A percentile compares a stretch with the other conserved stretches of the same genome.
Evolutionary conservation across 805 yeast species (phyloP).

Genomic region (Starmera pachycereana): DNA sequence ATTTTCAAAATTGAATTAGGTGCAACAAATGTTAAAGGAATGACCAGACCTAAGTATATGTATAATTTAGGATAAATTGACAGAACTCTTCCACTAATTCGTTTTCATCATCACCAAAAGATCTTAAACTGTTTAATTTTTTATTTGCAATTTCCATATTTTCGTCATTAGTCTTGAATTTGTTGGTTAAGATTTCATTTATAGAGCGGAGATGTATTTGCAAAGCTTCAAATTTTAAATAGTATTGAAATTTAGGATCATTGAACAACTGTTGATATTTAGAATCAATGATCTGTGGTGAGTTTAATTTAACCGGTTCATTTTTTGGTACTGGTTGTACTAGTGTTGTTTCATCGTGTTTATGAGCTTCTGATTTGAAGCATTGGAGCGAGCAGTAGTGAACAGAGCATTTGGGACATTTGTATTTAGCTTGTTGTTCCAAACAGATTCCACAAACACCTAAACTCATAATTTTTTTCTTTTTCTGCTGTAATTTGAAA

Average conservation of each 20-base stretch:
- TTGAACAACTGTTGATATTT: conserved; percentile 21
- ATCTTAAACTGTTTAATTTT: conserved; percentile 48
- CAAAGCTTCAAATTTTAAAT: conserved; percentile 42
- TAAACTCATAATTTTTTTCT: not conserved
- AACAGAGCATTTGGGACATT: conserved; percentile 41
- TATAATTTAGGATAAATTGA: conserved; percentile 12
- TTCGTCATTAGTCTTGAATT: conserved; percentile 41
- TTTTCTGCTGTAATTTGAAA: no score
- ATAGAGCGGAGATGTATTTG: conserved; percentile 45
- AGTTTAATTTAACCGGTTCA: not conserved
- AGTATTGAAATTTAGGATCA: conserved; percentile 33
- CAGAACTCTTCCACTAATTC: conserved; percentile 64
- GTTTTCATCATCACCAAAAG: conserved; percentile 59
- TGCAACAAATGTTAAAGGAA: conserved; percentile 27
- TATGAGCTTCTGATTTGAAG: conserved; percentile 36
- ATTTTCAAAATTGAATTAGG: conserved; percentile 40
- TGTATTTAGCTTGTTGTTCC: conserved; percentile 33
- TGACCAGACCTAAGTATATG: conserved; percentile 15
- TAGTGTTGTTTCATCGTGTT: conserved; percentile 13
- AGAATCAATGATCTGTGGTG: conserved; percentile 10
- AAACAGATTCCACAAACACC: conserved; percentile 10
- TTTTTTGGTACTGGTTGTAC: not conserved
- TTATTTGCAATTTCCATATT: conserved; percentile 48
- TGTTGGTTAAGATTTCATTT: conserved; percentile 36
- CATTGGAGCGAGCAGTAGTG: conserved; percentile 49